Base-by-base conservation (phyloP, 305 asterid species). In the Coffea humblotiana region DNA sequence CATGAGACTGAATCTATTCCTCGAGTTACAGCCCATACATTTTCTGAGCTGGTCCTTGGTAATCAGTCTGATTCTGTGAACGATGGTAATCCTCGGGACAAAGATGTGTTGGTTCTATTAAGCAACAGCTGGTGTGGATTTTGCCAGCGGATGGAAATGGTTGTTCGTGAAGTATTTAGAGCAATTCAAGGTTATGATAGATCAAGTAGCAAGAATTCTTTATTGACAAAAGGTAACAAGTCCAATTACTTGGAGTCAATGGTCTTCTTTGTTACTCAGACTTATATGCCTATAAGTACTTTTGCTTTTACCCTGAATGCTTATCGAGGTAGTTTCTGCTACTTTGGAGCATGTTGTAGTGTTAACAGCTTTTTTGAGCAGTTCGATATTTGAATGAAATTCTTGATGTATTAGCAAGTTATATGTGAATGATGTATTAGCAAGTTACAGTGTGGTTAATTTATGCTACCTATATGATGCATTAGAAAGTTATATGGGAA, bases 91-190 rank as follows among this genome's bases (percentile, higher is more conserved):
- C 82, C 92, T 64, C 84, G 89, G 89, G 87, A 87, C 85, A 88
- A 86, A 82, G 89, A 92, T 78, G 91, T 90, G 64, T 83, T 96
- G 84, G 95, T 96, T 85, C 97, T 96, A 80, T 94, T 96, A 76
- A 92, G 91, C 88, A 91, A 86, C 76, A 87, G 82, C 88, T 96
- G 98, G 98, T 96, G 99, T 89, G 97, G 97, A 52, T 94, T 96
- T 89, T 96, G 99, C 88, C 97, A 89, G 87, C 90, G 97, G 89
- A 91, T 90, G 97, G 98, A 96, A 88, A 86, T 91, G 80, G 89
- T 94, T 81, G 97, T 96, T 81, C 99, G 98, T 82, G 99, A 96
- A 91, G 96, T 91, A 77, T 87, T 89, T 84, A 92, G 92, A 80
- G 93, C 95, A 77, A 87, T 92, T 82, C 88, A 87, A 82, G 88